phyloP scores from a whole-genome alignment of 768 basidiomycete species.

The Boletus huronensis region DNA sequence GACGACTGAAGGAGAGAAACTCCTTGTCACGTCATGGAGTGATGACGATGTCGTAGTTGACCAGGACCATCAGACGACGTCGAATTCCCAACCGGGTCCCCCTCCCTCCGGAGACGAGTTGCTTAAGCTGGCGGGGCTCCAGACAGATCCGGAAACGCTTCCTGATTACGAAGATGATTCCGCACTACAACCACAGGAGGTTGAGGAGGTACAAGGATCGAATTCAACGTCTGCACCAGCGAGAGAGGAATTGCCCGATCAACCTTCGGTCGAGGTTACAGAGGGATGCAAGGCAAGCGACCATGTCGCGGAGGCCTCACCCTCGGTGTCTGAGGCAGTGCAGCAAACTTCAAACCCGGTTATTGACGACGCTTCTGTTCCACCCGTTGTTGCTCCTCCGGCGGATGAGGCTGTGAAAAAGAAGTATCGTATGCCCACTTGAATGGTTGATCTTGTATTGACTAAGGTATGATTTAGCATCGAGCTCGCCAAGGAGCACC shows the following conservation, averaged over 20 bases:
- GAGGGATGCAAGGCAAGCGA: conserved; percentile 3
- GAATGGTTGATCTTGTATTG: background rate
- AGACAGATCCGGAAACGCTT: conserved; percentile 39
- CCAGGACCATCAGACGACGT: conserved; percentile 5
- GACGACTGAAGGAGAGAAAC: conserved; percentile 3
- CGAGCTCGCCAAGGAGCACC: conserved; percentile 40
- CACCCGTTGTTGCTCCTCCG: conserved; percentile 2
- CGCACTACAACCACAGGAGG: conserved; percentile 10
- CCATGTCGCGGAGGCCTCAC: background rate
- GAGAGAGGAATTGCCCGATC: background rate
- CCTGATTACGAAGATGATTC: conserved; percentile 58
- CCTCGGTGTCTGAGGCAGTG: background rate
- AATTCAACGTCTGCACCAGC: background rate
- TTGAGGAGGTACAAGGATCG: conserved; percentile 4
- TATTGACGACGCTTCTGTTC: conserved; percentile 1
- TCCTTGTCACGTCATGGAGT: conserved; percentile 14
- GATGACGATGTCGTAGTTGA: conserved; percentile 17
- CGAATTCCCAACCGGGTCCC: background rate
- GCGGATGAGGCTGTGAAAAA: conserved; percentile 25
- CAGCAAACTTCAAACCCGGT: conserved; percentile 14
- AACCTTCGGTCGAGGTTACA: background rate
- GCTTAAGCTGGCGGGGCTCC: conserved; percentile 48
- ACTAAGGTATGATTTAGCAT: conserved; percentile 31
- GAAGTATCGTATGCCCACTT: conserved; percentile 16
- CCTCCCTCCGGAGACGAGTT: conserved; percentile 44